Evolutionary conservation across 495 filamentous ascomycete species (phyloP).

Genomic region (Aspergillus ellipticus): DNA sequence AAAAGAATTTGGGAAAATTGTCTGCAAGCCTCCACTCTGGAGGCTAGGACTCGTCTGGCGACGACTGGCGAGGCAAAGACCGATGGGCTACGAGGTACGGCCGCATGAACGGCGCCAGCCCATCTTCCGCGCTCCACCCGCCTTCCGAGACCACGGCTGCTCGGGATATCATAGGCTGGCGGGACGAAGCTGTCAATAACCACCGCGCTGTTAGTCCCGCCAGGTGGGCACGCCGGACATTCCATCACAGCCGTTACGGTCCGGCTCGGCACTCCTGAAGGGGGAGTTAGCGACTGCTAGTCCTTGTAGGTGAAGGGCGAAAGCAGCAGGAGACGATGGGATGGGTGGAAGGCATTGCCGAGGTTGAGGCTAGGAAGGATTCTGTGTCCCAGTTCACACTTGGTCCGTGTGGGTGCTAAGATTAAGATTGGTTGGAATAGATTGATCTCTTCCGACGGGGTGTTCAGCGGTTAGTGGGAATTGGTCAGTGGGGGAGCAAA

Average conservation of each 20-base stretch:
- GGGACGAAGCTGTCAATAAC: not conserved
- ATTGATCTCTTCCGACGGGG: not conserved
- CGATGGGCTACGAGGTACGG: not conserved
- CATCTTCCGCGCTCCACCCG: not conserved
- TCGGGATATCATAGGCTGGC: not conserved
- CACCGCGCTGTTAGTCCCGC: not conserved
- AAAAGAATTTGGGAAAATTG: not conserved
- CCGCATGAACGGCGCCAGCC: conserved; percentile 1
- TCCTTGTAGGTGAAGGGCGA: not conserved
- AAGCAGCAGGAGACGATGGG: not conserved
- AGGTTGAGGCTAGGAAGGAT: not conserved
- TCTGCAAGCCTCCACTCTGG: conserved; percentile 1
- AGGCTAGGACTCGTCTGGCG: not conserved
- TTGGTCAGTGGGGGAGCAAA: no score
- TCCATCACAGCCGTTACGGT: conserved; percentile 1
- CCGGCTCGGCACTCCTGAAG: conserved; percentile 4
- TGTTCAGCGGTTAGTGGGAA: no score
- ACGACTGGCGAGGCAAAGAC: not conserved
- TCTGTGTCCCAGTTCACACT: no score
- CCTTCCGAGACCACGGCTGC: not conserved
- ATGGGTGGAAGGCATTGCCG: not conserved
- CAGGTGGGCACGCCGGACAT: conserved; percentile 1
- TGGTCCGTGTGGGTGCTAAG: not conserved
- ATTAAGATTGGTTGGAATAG: not conserved
- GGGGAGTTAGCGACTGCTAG: not conserved